Conservation (phyloP, 2,329 filamentous ascomycete genomes). For the Penicillium sp. region DNA sequence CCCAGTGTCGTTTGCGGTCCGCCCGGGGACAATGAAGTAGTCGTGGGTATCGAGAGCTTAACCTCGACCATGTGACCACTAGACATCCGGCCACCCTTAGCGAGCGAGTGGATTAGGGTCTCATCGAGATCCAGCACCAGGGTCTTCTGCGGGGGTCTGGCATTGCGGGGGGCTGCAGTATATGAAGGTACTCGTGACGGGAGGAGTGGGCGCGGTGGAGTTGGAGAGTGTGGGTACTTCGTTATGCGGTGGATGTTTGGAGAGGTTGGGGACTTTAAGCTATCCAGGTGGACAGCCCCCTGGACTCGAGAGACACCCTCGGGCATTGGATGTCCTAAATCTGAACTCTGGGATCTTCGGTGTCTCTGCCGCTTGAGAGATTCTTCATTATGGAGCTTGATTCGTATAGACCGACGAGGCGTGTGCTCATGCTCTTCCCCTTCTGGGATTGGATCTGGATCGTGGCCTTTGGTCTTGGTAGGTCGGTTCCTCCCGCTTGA, state of each 20-base stretch:
- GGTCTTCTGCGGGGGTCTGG: conserved; percentile 74
- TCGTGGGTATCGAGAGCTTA: conserved; percentile 58
- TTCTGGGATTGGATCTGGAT: conserved; percentile 47
- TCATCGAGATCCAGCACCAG: conserved; percentile 94
- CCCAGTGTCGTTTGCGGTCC: conserved; percentile 67
- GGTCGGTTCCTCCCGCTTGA: conserved; percentile 27
- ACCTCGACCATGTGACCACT: conserved; percentile 99
- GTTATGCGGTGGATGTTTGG: conserved; percentile 70
- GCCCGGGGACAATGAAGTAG: conserved; percentile 37
- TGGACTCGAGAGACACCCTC: conserved; percentile 27
- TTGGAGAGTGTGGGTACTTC: conserved; percentile 85
- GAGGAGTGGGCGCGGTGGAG: conserved; percentile 84
- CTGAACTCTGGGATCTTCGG: conserved; percentile 34
- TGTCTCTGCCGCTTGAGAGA: conserved; percentile 67
- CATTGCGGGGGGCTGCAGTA: conserved; percentile 51
- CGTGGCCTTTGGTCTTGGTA: conserved; percentile 29
- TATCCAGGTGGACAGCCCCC: conserved; percentile 66
- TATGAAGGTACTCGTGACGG: conserved; percentile 89
- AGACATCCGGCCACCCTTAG: conserved; percentile 92
- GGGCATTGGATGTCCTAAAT: conserved; percentile 29
- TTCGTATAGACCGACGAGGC: conserved; percentile 79
- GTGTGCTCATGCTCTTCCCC: conserved; percentile 53
- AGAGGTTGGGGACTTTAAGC: conserved; percentile 91
- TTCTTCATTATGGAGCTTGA: conserved; percentile 82
- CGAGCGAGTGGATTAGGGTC: conserved; percentile 96